Conservation (phyloP, 2,329 filamentous ascomycete genomes). For the Didymella sp. region DNA sequence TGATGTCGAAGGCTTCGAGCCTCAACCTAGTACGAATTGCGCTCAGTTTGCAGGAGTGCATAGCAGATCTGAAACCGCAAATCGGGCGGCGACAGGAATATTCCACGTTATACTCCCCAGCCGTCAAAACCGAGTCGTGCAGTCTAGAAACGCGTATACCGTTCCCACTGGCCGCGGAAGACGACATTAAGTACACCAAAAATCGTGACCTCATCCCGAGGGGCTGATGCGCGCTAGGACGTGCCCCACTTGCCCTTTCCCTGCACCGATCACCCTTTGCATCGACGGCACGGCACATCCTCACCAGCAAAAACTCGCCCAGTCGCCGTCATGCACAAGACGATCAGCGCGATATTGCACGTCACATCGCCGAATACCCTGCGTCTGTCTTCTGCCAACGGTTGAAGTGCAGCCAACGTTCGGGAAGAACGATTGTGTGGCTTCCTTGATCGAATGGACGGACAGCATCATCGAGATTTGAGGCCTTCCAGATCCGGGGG, state of each 20-base stretch:
- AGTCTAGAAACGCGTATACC: slow-evolving; percentile 1
- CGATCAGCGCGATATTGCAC: not conserved
- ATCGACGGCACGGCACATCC: slow-evolving; percentile 10
- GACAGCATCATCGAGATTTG: not conserved
- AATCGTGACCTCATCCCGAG: slow-evolving; percentile 10
- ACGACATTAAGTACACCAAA: not conserved
- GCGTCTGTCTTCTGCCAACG: not conserved
- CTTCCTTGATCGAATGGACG: not conserved
- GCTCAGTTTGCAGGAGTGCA: not conserved
- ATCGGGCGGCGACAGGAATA: not conserved
- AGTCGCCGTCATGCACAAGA: slow-evolving; percentile 8
- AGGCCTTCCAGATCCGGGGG: slow-evolving; percentile 7
- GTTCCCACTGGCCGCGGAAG: not conserved
- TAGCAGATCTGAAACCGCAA: not conserved
- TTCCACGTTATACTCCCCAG: not conserved
- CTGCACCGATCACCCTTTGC: slow-evolving; percentile 10
- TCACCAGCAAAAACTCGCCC: not conserved
- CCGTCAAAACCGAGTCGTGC: not conserved
- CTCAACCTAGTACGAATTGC: not conserved
- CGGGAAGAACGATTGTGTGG: not conserved
- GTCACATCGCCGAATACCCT: slow-evolving; percentile 1
- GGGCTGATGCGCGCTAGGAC: slow-evolving; percentile 11
- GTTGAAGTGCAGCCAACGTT: slow-evolving; percentile 1
- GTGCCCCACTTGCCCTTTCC: slow-evolving; percentile 2
- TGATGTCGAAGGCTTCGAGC: not conserved